Percentiles rank a stretch among this genome's conserved stretches.
Evolutionary conservation across 1,284 basidiomycete genomes (phyloP).

Genomic region (Ustilago hordei): DNA sequence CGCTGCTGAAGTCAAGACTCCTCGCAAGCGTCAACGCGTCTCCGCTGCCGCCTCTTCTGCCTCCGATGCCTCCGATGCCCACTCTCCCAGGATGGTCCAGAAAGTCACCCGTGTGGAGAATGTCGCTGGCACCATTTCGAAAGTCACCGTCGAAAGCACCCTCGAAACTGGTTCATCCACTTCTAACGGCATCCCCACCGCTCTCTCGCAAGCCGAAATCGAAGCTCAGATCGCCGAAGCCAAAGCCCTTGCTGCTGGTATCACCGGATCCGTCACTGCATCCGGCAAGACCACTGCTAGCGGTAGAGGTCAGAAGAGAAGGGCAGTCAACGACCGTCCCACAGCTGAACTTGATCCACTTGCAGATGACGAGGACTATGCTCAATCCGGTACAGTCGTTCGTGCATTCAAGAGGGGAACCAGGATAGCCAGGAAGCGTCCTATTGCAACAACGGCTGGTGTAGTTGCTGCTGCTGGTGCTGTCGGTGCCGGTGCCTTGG

Average conservation of each 20-base stretch:
- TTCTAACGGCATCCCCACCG: conserved; percentile 29
- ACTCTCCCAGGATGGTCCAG: conserved; percentile 50
- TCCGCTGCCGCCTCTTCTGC: conserved; percentile 29
- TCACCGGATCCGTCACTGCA: conserved; percentile 42
- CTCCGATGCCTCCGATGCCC: conserved; percentile 22
- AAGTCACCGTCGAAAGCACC: conserved; percentile 50
- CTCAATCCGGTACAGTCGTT: conserved; percentile 44
- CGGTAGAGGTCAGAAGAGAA: conserved; percentile 47
- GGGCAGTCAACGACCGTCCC: conserved; percentile 61
- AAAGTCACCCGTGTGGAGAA: conserved; percentile 42
- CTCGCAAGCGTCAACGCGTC: conserved; percentile 46
- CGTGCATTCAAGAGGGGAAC: conserved; percentile 52
- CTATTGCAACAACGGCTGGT: conserved; percentile 60
- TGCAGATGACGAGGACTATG: conserved; percentile 58
- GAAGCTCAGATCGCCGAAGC: conserved; percentile 64
- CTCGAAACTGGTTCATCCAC: conserved; percentile 26
- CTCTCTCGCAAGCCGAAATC: conserved; percentile 59
- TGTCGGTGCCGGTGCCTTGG: conserved; percentile 61
- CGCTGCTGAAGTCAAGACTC: conserved; percentile 41
- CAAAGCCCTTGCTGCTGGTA: conserved; percentile 61
- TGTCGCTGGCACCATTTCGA: conserved; percentile 35
- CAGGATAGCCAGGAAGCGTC: conserved; percentile 52
- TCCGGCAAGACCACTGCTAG: conserved; percentile 18
- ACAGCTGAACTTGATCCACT: conserved; percentile 39
- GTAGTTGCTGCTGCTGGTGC: conserved; percentile 63